These are phyloP conservation scores for Elongisporangium undulatum DNA, from an alignment of 352 stramenopile genomes.

Conservation along the genomic window DNA sequence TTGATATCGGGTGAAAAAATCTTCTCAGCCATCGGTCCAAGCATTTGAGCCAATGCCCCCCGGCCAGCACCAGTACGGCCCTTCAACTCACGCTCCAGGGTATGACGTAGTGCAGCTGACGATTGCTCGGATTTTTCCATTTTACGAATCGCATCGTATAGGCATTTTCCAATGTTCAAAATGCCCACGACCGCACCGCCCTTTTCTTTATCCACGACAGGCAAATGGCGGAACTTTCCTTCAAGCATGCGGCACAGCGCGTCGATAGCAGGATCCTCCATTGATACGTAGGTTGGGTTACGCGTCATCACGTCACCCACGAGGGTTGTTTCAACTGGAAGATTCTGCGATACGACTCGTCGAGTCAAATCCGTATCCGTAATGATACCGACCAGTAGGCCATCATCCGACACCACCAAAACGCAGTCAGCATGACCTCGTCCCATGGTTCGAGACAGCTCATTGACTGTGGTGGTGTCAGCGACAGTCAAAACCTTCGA, in stretches of 20 bases:
- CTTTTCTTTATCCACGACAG: slow-evolving; percentile 59
- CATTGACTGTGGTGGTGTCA: slow-evolving; percentile 75
- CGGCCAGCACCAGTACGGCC: slow-evolving; percentile 28
- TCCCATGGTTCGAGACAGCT: slow-evolving; percentile 86
- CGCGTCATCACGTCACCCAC: slow-evolving; percentile 82
- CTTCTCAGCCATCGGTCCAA: slow-evolving; percentile 85
- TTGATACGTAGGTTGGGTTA: slow-evolving; percentile 82
- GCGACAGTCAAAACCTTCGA: slow-evolving; percentile 88
- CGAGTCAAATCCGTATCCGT: slow-evolving; percentile 90
- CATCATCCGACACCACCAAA: slow-evolving; percentile 88
- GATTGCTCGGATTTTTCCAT: slow-evolving; percentile 92
- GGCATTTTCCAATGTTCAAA: slow-evolving; percentile 97
- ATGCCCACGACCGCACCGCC: slow-evolving; percentile 91
- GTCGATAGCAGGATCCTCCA: slow-evolving; percentile 78
- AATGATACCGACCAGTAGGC: slow-evolving; percentile 93
- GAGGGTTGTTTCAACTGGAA: slow-evolving; percentile 55
- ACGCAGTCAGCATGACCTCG: slow-evolving; percentile 90
- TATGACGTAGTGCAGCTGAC: slow-evolving; percentile 67
- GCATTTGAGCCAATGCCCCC: slow-evolving; percentile 46
- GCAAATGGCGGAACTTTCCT: slow-evolving; percentile 85
- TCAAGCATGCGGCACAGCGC: slow-evolving; percentile 85
- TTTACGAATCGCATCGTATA: slow-evolving; percentile 98
- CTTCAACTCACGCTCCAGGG: slow-evolving; percentile 75
- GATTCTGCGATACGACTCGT: slow-evolving; percentile 78
- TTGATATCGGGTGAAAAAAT: slow-evolving; percentile 87